phyloP scores from a whole-genome alignment of 495 filamentous ascomycete species.

The Aspergillus bertholletiae region DNA sequence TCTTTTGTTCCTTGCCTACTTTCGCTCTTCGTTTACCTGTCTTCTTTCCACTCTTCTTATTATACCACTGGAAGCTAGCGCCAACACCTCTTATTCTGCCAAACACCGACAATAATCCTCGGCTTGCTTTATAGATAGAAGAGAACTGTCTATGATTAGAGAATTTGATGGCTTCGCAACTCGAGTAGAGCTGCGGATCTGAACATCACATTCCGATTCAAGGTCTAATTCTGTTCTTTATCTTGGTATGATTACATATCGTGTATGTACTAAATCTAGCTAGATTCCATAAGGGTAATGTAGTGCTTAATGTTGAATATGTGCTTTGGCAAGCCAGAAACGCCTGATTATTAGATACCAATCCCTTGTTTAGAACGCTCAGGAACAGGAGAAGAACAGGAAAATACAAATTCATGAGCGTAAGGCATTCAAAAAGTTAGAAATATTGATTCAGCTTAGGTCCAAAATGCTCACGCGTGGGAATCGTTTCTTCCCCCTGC shows the following conservation, averaged over 20 bases:
- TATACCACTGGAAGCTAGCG: not conserved
- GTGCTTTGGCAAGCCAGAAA: not conserved
- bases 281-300: not conserved
- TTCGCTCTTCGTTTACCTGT: not conserved
- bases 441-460: slow-evolving; percentile 18
- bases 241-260: not conserved
- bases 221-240: not conserved
- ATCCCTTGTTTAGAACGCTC: not conserved
- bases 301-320: not conserved
- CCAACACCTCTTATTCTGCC: not conserved
- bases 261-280: not conserved
- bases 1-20: not conserved
- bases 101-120: not conserved
- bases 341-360: not conserved
- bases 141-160: not conserved
- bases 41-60: not conserved
- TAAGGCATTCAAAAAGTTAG: not conserved
- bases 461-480: slow-evolving; percentile 39
- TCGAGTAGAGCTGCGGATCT: not conserved
- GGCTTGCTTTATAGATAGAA: not conserved
- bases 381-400: not conserved
- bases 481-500: slow-evolving; percentile 30
- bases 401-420: not conserved
- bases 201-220: not conserved
- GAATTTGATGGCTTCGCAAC: not conserved